A percentile compares a stretch with the other conserved stretches of the same genome.
Evolutionary conservation across 208 protist species (phyloP).

Genomic region (Hexamita inflata): DNA sequence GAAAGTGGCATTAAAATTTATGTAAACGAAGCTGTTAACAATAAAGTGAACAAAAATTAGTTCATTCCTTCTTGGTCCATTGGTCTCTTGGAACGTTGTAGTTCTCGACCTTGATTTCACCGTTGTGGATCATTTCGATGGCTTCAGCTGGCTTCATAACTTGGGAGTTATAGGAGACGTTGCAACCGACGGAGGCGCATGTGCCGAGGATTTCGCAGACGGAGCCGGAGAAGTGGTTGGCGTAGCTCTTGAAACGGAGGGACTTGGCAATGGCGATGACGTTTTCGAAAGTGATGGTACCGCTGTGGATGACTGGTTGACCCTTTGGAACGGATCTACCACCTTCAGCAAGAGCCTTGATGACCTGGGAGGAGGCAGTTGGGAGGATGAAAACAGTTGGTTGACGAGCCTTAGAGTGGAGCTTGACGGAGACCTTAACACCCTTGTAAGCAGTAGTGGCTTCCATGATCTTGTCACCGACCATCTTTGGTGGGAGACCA

Average conservation of each 20-base stretch:
- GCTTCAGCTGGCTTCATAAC: not conserved
- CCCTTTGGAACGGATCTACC: constrained; percentile 31
- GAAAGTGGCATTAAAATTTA: too few species aligned
- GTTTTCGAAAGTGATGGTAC: constrained; percentile 33
- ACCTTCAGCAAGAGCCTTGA: constrained; percentile 45
- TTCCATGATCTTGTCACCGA: constrained; percentile 15
- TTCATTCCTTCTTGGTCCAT: too few species aligned
- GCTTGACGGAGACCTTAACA: not conserved
- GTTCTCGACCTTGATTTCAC: not conserved
- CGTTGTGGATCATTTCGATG: constrained; percentile 25
- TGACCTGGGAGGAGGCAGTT: constrained; percentile 36
- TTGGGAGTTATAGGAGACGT: constrained; percentile 29
- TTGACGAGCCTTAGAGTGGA: constrained; percentile 26
- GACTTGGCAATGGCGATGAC: constrained; percentile 37
- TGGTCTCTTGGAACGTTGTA: constrained; percentile 19
- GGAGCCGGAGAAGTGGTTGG: constrained; percentile 29
- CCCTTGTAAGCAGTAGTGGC: constrained; percentile 16
- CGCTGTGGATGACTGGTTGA: constrained; percentile 36
- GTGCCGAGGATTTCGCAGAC: constrained; percentile 44
- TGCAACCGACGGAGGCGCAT: constrained; percentile 39
- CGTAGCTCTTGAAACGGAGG: constrained; percentile 29
- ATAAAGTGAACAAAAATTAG: too few species aligned
- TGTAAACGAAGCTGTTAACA: too few species aligned
- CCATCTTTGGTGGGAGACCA: constrained; percentile 27
- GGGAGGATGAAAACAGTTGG: constrained; percentile 34